Evolutionary conservation across 306 rosid genomes (phyloP).

Genomic region (Fragaria iinumae): DNA sequence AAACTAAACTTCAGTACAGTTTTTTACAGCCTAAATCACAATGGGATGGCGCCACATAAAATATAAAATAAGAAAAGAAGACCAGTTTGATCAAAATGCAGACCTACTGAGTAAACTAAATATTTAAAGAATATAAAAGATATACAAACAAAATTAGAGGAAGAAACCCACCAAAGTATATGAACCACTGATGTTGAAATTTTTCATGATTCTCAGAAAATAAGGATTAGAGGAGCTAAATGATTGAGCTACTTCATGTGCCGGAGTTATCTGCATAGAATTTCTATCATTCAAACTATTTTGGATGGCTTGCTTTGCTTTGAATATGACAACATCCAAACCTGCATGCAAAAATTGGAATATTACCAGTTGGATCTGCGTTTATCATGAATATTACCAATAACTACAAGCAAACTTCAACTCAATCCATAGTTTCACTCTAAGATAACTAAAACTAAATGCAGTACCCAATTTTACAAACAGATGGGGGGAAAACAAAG

Average conservation of each 20-base stretch:
- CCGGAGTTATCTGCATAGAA: slow-evolving; percentile 46
- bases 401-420: slow-evolving; percentile 12
- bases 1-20: background rate
- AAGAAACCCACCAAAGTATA: slow-evolving; percentile 76
- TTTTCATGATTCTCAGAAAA: slow-evolving; percentile 87
- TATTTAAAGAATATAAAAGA: background rate
- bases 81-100: slow-evolving; percentile 4
- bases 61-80: background rate
- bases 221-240: slow-evolving; percentile 70
- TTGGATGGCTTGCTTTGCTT: slow-evolving; percentile 44
- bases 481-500: background rate
- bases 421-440: slow-evolving; percentile 1
- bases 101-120: slow-evolving; percentile 12
- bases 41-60: background rate
- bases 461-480: background rate
- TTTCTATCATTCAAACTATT: slow-evolving; percentile 40
- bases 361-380: background rate
- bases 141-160: slow-evolving; percentile 18
- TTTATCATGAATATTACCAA: slow-evolving; percentile 3
- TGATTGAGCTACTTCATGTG: slow-evolving; percentile 62
- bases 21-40: background rate
- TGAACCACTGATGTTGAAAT: slow-evolving; percentile 85
- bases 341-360: slow-evolving; percentile 30
- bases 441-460: slow-evolving; percentile 3
- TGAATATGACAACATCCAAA: slow-evolving; percentile 34